These are phyloP conservation scores for Penicillium sp. DNA, from an alignment of 2,329 filamentous ascomycete species.

Conservation along the genomic window DNA sequence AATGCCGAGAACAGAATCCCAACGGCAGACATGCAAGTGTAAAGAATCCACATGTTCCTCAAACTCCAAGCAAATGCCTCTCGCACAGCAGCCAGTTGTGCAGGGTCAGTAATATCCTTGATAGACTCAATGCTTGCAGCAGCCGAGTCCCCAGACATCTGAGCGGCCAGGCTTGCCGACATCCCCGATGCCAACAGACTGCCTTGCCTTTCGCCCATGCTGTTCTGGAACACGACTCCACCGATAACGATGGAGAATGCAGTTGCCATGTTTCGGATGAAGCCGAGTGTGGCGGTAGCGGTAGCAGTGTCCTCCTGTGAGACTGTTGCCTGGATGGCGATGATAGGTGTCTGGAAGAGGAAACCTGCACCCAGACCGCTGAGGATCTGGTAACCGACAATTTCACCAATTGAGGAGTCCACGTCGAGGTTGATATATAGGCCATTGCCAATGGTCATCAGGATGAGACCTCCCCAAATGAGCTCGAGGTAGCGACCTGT, in stretches of 20 bases:
- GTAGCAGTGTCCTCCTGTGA: constrained; percentile 51
- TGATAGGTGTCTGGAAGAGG: constrained; percentile 57
- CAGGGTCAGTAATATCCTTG: constrained; percentile 38
- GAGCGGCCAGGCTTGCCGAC: constrained; percentile 21
- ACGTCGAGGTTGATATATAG: constrained; percentile 47
- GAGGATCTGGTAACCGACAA: constrained; percentile 54
- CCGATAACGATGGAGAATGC: constrained; percentile 71
- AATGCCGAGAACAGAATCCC: constrained; percentile 47
- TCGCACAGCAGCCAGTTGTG: constrained; percentile 43
- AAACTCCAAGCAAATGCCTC: constrained; percentile 53
- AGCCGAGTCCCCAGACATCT: constrained; percentile 45
- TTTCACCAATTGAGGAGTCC: constrained; percentile 38
- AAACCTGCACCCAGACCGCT: constrained; percentile 54
- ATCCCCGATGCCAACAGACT: constrained; percentile 58
- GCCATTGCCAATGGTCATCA: constrained; percentile 50
- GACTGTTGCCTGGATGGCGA: constrained; percentile 58
- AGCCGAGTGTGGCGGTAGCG: constrained; percentile 55
- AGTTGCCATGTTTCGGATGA: constrained; percentile 67
- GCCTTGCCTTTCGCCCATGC: constrained; percentile 47
- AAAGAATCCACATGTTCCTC: constrained; percentile 53
- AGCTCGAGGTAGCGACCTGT: constrained; percentile 52
- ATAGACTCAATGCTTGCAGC: constrained; percentile 51
- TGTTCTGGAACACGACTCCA: constrained; percentile 77
- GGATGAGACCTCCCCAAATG: constrained; percentile 46
- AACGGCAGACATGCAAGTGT: constrained; percentile 44